Evolutionary conservation across 2,329 filamentous ascomycete species (phyloP).

Genomic region (Magnaporthiopsis rhizophila): DNA sequence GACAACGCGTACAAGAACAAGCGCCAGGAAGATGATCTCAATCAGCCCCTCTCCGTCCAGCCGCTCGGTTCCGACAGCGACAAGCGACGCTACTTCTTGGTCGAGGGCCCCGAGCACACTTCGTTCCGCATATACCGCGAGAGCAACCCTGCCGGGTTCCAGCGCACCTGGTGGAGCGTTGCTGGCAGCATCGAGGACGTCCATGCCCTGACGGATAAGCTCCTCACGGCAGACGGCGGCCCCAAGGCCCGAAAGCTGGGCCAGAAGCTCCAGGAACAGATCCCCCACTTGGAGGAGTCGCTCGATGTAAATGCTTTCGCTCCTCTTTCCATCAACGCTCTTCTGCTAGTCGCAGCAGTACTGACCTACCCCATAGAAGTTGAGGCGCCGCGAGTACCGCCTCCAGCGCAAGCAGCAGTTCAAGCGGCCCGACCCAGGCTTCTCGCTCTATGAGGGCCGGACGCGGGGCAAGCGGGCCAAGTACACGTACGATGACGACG

Average conservation of each 20-base stretch:
- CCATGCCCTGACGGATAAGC: slow-evolving; percentile 63
- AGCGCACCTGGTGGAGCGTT: slow-evolving; percentile 83
- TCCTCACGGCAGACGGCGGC: slow-evolving; percentile 68
- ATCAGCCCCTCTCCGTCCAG: slow-evolving; percentile 77
- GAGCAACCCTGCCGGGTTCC: slow-evolving; percentile 71
- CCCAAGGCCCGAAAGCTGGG: slow-evolving; percentile 73
- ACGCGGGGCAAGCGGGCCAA: slow-evolving; percentile 94
- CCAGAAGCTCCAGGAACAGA: slow-evolving; percentile 67
- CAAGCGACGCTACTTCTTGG: slow-evolving; percentile 85
- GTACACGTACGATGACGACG: slow-evolving; percentile 91
- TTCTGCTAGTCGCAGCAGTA: background rate
- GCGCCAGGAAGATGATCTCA: slow-evolving; percentile 69
- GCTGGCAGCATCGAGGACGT: slow-evolving; percentile 87
- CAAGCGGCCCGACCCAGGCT: slow-evolving; percentile 76
- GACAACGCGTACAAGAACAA: slow-evolving; percentile 83
- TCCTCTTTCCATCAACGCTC: background rate
- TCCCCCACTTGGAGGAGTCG: slow-evolving; percentile 86
- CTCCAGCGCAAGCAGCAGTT: slow-evolving; percentile 81
- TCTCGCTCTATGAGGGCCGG: slow-evolving; percentile 90
- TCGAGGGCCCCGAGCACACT: slow-evolving; percentile 92
- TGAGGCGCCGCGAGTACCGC: slow-evolving; percentile 85
- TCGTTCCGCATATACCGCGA: slow-evolving; percentile 91
- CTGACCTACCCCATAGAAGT: slow-evolving; percentile 54
- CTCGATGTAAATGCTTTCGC: slow-evolving; percentile 61
- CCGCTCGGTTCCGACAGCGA: slow-evolving; percentile 76